Evolutionary conservation across 2,329 filamentous ascomycete species (phyloP), one percentile per base, ranked within the genome.

Genomic region (Pyrenochaeta sp.): DNA sequence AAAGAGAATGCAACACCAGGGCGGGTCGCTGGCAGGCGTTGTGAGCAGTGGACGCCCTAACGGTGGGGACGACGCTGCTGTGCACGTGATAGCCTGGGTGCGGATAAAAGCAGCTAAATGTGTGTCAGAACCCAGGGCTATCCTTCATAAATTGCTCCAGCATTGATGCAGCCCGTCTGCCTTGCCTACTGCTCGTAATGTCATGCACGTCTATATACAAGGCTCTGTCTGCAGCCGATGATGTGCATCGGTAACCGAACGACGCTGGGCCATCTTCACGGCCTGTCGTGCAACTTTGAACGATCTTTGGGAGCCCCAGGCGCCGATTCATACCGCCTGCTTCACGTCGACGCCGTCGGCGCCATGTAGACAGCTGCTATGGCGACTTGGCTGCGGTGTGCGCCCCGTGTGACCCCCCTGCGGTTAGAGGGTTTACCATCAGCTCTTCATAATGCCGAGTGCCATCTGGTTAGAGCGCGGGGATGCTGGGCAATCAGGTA

Each of bases 1-100:
- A 57, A 49, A 58, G 58, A 58, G 51, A 48, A 42, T 55, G 58
- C 61, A 57, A 59, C 58, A 56, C 58, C 56, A 56, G 61, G 49
- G 47, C 59, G 56, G 51, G 51, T 62, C 55, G 58, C 52, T 58
- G 51, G 44, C 45, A 63, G 54, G 45, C 51, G 55, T 58, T 46
- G 58, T 61, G 60, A 58, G 57, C 56, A 53, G 56, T 56, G 53
- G 53, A 56, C 50, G 54, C 48, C 49, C 56, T 49, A 31, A 45
- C 45, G 41, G 56, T 57, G 56, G 56, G 60, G 61, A 64, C 53
- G 55, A 27, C 23, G 23, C 37, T 45, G 51, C 30, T 42, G 40
- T 51, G 47, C 58, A 65, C 60, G 59, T 65, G 60, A 51, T 45
- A 44, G 44, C 35, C 55, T 54, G 51, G 49, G 51, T 48, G 48